A percentile compares a stretch with the other conserved stretches of the same genome.
These are phyloP conservation scores for Globisporangium camurandrum DNA, from an alignment of 352 stramenopile species.

Conservation along the genomic window DNA sequence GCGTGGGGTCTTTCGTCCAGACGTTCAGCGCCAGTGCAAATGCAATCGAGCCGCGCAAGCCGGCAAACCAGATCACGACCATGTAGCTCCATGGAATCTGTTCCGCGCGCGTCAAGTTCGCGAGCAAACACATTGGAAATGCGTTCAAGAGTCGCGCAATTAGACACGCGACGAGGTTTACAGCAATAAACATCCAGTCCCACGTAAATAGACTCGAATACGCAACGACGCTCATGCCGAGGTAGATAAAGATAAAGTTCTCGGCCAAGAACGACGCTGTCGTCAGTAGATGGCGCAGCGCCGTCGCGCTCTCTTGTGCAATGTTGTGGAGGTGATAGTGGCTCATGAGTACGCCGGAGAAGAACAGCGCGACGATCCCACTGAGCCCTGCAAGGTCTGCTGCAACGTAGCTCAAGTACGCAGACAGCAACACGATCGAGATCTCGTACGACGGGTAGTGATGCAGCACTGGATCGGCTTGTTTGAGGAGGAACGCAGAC, in stretches of 20 bases:
- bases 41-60: slow-evolving; percentile 89
- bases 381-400: slow-evolving; percentile 70
- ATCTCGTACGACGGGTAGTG: slow-evolving; percentile 85
- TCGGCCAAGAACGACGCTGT: slow-evolving; percentile 78
- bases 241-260: slow-evolving; percentile 87
- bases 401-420: slow-evolving; percentile 78
- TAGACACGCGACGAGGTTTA: slow-evolving; percentile 60
- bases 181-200: slow-evolving; percentile 80
- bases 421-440: slow-evolving; percentile 76
- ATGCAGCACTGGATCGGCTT: slow-evolving; percentile 58
- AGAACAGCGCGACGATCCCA: slow-evolving; percentile 93
- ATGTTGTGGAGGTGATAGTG: slow-evolving; percentile 86
- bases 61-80: slow-evolving; percentile 90
- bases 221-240: slow-evolving; percentile 78
- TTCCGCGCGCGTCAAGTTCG: slow-evolving; percentile 57
- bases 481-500: slow-evolving; percentile 76
- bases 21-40: slow-evolving; percentile 84
- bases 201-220: slow-evolving; percentile 75
- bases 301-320: slow-evolving; percentile 62
- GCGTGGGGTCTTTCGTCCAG: slow-evolving; percentile 38
- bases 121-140: slow-evolving; percentile 72
- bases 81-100: slow-evolving; percentile 75
- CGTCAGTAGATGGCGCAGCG: slow-evolving; percentile 69
- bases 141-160: slow-evolving; percentile 63
- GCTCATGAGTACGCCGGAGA: slow-evolving; percentile 87